Evolutionary conservation across 2,329 filamentous ascomycete species (phyloP).

Genomic region (Sporothrix protearum): DNA sequence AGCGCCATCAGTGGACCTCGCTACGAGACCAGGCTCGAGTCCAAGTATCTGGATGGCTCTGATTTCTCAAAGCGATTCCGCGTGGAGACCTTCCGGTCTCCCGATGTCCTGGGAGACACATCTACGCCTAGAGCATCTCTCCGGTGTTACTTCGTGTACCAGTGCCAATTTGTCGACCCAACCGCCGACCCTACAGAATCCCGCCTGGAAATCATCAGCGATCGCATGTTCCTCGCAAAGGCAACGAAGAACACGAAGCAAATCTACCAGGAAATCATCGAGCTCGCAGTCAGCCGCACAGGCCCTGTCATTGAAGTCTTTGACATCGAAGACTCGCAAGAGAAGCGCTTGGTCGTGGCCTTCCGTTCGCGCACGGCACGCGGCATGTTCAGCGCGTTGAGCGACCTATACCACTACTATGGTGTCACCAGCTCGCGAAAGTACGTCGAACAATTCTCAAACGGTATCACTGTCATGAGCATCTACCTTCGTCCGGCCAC

Average conservation of each 20-base stretch:
- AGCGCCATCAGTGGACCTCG: conserved; percentile 73
- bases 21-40: conserved; percentile 90
- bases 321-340: conserved; percentile 83
- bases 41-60: conserved; percentile 87
- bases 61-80: conserved; percentile 73
- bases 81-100: conserved; percentile 95
- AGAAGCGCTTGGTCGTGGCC: conserved; percentile 91
- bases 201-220: conserved; percentile 83
- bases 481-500: conserved; percentile 79
- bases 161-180: conserved; percentile 81
- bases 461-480: conserved; percentile 95
- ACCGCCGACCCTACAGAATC: conserved; percentile 76
- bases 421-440: conserved; percentile 93
- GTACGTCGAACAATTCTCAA: conserved; percentile 98
- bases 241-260: conserved; percentile 92
- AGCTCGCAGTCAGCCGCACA: conserved; percentile 75
- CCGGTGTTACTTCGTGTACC: conserved; percentile 98
- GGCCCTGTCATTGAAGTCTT: conserved; percentile 98
- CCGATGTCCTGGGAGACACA: conserved; percentile 66
- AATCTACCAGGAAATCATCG: conserved; percentile 92
- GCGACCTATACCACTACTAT: conserved; percentile 98
- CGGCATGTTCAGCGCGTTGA: conserved; percentile 91
- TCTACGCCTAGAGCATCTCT: conserved; percentile 71
- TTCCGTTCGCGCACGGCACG: conserved; percentile 91
- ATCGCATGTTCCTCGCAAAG: conserved; percentile 92